phyloP scores from a whole-genome alignment of 441 rosid genomes.

The Populus hybrid region DNA sequence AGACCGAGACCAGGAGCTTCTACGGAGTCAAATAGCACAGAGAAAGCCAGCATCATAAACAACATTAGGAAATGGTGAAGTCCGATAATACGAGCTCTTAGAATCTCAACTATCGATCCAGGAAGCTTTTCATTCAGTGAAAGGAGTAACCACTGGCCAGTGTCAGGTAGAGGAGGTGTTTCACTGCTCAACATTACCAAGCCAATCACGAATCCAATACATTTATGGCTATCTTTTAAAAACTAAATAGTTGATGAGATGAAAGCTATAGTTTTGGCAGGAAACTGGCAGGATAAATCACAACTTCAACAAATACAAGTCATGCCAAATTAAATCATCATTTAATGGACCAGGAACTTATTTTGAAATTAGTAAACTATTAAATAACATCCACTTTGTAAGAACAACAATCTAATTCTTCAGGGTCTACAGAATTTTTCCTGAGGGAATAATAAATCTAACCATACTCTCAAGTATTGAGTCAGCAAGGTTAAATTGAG shows the following conservation, averaged over 20 bases:
- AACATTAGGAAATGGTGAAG: constrained; percentile 83
- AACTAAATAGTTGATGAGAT: constrained; percentile 10
- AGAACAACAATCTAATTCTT: not conserved
- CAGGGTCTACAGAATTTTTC: not conserved
- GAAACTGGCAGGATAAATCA: constrained; percentile 1
- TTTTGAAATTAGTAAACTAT: not conserved
- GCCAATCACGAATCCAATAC: constrained; percentile 22
- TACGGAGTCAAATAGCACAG: constrained; percentile 70
- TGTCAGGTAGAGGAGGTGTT: constrained; percentile 76
- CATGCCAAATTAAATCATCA: not conserved
- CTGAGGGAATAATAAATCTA: not conserved
- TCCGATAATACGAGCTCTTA: constrained; percentile 79
- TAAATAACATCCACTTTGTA: not conserved
- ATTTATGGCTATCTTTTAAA: constrained; percentile 10
- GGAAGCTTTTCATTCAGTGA: constrained; percentile 83
- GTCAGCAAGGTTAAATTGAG: not conserved
- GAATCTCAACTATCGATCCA: constrained; percentile 47
- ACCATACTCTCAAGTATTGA: not conserved
- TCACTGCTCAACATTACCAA: constrained; percentile 47
- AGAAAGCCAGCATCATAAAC: constrained; percentile 83
- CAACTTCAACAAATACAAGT: constrained; percentile 8
- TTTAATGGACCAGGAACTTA: not conserved
- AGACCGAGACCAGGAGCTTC: constrained; percentile 89
- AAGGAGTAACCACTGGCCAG: constrained; percentile 90
- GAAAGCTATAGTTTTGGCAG: not conserved